Evolutionary conservation across 805 yeast species (phyloP).

Genomic region (Candida lessepsii): DNA sequence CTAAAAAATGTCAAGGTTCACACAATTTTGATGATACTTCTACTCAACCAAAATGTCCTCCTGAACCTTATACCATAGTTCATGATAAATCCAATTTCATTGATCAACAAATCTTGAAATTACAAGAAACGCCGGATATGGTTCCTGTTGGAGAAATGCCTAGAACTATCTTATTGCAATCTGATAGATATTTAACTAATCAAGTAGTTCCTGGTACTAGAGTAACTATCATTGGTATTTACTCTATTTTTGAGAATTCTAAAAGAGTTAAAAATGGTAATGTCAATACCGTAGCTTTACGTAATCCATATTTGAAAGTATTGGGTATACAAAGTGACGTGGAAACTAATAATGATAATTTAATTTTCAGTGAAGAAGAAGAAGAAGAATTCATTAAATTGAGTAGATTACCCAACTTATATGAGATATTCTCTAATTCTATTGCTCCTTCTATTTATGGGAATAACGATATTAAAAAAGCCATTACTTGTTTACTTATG

Average conservation of each 20-base stretch:
- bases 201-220: slow-evolving; percentile 93
- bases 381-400: slow-evolving; percentile 85
- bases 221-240: slow-evolving; percentile 88
- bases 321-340: slow-evolving; percentile 83
- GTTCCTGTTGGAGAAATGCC: slow-evolving; percentile 99
- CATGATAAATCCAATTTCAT: slow-evolving; percentile 93
- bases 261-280: slow-evolving; percentile 42
- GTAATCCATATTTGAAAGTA: slow-evolving; percentile 87
- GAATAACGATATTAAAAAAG: slow-evolving; percentile 85
- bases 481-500: slow-evolving; percentile 86
- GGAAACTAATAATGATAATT: slow-evolving; percentile 58
- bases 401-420: slow-evolving; percentile 80
- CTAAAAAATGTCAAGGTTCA: slow-evolving; percentile 57
- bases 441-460: slow-evolving; percentile 98
- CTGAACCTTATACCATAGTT: slow-evolving; percentile 88
- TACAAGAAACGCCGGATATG: slow-evolving; percentile 97
- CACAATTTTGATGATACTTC: slow-evolving; percentile 47
- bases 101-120: slow-evolving; percentile 90
- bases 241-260: slow-evolving; percentile 79
- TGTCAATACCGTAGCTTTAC: slow-evolving; percentile 74
- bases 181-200: slow-evolving; percentile 87
- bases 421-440: slow-evolving; percentile 79
- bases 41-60: slow-evolving; percentile 69
- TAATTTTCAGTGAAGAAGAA: slow-evolving; percentile 83
- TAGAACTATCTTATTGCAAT: slow-evolving; percentile 81